Evolutionary conservation across 202 grass and related monocot genomes (phyloP), one percentile per base, ranked within the genome.

Genomic region (Dendrocalamus latiflorus): DNA sequence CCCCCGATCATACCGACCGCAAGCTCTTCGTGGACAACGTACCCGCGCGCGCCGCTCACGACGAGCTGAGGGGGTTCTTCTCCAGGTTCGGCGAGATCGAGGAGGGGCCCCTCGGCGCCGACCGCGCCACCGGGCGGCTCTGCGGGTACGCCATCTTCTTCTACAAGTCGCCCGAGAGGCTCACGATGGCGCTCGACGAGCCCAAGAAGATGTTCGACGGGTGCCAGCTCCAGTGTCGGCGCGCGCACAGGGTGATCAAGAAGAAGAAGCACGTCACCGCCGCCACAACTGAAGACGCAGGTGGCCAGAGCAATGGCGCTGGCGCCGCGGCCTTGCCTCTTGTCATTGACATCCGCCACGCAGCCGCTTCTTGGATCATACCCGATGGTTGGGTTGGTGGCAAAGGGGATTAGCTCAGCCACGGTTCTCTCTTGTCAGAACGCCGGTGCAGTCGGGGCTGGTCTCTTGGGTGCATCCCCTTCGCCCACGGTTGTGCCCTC

Each of bases 121-220:
- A 91, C 74, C 75, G 77, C 43, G 54, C 70, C 38, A 88, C 87
- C 0, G 79, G 85, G 9, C 63, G 56, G 22, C 85, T 90, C 36
- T 72, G 68, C 11, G 83, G 93, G 8, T 90, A 78, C 61, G 85
- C 90, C 21, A 90, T 84, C 51, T 90, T 95, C 75, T 57, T 82
- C 5, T 92, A 89, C 65, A 88, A 88, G 93, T 81, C 75, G 4
- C 13, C 59, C 1, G 65, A 84, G 28, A 88, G 87, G 59, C 84
- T 84, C 53, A 68, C 28, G 11, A 90, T 77, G 76, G 87, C 85
- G 4, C 74, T 94, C 6, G 82, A 94, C 74, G 87, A 91, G 54
- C 81, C 81, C 6, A 73, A 64, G 63, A 87, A 91, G 77, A 49
- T 83, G 69, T 90, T 92, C 1, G 2, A 92, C 45, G 88, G 90